Evolutionary conservation across 1,284 basidiomycete species (phyloP), one percentile per base, ranked within the genome.

Genomic region (Agroathelia rolfsii): DNA sequence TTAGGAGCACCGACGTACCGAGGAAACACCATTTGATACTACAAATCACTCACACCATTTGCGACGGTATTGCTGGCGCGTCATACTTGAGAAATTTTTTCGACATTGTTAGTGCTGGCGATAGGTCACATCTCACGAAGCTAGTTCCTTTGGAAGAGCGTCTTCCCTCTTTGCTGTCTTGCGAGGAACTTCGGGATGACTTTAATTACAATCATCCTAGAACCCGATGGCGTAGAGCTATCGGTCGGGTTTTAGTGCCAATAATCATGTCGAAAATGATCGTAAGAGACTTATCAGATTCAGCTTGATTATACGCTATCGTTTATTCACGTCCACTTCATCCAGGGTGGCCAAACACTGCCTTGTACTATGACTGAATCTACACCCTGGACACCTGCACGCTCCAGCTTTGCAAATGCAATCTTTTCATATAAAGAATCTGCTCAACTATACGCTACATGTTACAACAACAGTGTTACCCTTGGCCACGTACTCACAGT

Each of bases 331-430:
- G 30, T 41, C 11, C 22, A 23, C 18, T n/a, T 17, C 18, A n/a
- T n/a, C 9, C 43, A 76, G 74, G 73, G 72, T 5, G 72, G 73
- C 1, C 71, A 76, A 37, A 68, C 67, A 0, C 55, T 77, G 7
- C 72, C 72, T 0, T 49, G 64, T 36, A 55, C 46, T 12, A 40
- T 59, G 16, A 60, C 58, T 1, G 46, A 46, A 15, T 40, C 47
- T 3, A 66, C 66, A 0, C 42, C 46, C 5, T 45, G 48, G 32
- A 58, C 52, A 0, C 61, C 62, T 5, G 58, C 69, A 6, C 45
- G 40, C 17, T 58, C 61, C 21, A 52, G 49, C 13, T 19, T 28
- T 8, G 32, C 51, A 3, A 34, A 36, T 8, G 40, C 44, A 14
- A 36, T 41, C 2, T 52, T 64, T 33, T 45, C 59, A 3, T 28